Evolutionary conservation across 768 basidiomycete species (phyloP).

Genomic region (Rossbeevera mucosa): DNA sequence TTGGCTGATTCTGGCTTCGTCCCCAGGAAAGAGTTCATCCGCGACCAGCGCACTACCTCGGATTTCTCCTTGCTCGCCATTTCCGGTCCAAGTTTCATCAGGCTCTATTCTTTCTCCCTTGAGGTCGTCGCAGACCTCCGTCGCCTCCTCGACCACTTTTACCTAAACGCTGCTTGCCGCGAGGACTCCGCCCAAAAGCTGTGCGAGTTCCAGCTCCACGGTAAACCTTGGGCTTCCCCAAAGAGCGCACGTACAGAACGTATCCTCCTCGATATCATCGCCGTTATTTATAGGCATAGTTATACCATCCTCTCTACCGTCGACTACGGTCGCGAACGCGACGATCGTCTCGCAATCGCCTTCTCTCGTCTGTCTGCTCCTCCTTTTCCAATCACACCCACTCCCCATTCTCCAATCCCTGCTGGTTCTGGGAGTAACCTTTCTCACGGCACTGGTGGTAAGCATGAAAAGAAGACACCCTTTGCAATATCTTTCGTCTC

Average conservation of each 20-base stretch:
- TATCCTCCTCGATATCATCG: conserved; percentile 63
- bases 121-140: conserved; percentile 50
- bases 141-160: conserved; percentile 48
- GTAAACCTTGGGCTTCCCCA: conserved; percentile 69
- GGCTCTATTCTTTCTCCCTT: conserved; percentile 66
- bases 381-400: conserved; percentile 35
- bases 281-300: conserved; percentile 57
- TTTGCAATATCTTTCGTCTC: conserved; percentile 76
- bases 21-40: conserved; percentile 71
- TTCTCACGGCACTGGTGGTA: conserved; percentile 34
- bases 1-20: conserved; percentile 48
- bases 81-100: conserved; percentile 56
- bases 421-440: conserved; percentile 36
- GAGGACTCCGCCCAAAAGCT: conserved; percentile 56
- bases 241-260: conserved; percentile 64
- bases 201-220: conserved; percentile 61
- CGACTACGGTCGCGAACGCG: conserved; percentile 73
- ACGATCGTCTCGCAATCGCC: conserved; percentile 66
- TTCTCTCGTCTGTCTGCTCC: conserved; percentile 51
- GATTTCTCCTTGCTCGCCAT: conserved; percentile 70
- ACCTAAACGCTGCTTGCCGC: conserved; percentile 41
- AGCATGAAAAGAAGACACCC: conserved; percentile 38
- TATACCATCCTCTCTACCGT: conserved; percentile 63
- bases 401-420: conserved; percentile 37
- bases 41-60: conserved; percentile 49